Percentiles rank a stretch among this genome's conserved stretches.
phyloP scores from a whole-genome alignment of 768 basidiomycete genomes.

The Macrolepiota albuminosa region DNA sequence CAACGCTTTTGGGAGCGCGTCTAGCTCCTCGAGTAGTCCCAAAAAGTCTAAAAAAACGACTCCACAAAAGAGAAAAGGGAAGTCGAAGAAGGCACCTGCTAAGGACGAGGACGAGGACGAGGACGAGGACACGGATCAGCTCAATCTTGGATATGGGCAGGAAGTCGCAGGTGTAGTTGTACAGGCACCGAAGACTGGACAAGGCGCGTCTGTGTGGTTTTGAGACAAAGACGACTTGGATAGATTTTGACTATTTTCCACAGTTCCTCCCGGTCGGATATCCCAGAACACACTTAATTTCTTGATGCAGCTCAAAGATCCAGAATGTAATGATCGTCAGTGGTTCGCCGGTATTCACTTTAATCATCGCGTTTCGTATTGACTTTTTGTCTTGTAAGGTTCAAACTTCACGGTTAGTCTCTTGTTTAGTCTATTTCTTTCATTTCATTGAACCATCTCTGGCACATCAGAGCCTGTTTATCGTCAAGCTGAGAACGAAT shows the following conservation, averaged over 20 bases:
- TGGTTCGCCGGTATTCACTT: slow-evolving; percentile 43
- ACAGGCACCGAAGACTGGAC: slow-evolving; percentile 78
- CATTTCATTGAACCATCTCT: background rate
- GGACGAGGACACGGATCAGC: slow-evolving; percentile 32
- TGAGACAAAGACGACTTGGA: too few species aligned
- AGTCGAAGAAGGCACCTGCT: slow-evolving; percentile 22
- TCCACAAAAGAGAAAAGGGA: slow-evolving; percentile 20
- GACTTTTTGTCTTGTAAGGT: slow-evolving; percentile 44
- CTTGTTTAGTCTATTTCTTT: background rate
- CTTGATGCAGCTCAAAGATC: slow-evolving; percentile 60
- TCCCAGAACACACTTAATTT: slow-evolving; percentile 86
- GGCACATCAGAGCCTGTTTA: slow-evolving; percentile 62
- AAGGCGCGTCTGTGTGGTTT: slow-evolving; percentile 41
- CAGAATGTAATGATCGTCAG: slow-evolving; percentile 77
- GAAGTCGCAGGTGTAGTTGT: slow-evolving; percentile 73
- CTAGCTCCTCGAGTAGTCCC: slow-evolving; percentile 19
- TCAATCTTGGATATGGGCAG: slow-evolving; percentile 57
- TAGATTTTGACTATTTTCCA: background rate
- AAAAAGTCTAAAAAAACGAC: slow-evolving; percentile 21
- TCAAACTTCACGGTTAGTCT: slow-evolving; percentile 66
- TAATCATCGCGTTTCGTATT: background rate
- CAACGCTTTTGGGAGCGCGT: slow-evolving; percentile 5
- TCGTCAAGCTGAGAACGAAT: slow-evolving; percentile 81
- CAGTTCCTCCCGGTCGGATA: slow-evolving; percentile 81
- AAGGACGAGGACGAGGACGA: slow-evolving; percentile 34